Percentiles rank a stretch among this genome's conserved stretches.
phyloP scores from a whole-genome alignment of 2,329 filamentous ascomycete genomes.

The Lasiodiplodia theobromae region DNA sequence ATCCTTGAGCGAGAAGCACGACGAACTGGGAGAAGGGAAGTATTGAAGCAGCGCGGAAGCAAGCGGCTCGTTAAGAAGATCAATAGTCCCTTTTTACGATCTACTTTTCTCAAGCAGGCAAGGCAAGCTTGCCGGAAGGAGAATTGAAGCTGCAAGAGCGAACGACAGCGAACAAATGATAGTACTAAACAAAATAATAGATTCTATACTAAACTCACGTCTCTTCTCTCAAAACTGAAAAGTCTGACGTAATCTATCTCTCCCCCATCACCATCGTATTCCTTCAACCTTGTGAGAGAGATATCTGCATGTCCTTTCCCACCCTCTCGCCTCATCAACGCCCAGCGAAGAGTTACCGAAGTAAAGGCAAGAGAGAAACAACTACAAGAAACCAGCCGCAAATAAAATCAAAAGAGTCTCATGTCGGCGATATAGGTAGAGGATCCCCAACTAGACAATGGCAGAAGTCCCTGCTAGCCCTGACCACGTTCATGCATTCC shows the following conservation, averaged over 20 bases:
- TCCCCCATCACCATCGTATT: not conserved
- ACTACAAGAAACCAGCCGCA: not conserved
- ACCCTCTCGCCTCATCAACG: not conserved
- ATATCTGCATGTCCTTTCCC: not conserved
- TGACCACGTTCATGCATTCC: not conserved
- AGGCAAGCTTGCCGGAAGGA: not conserved
- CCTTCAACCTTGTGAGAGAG: not conserved
- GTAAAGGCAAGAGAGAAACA: not conserved
- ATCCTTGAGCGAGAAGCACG: no score
- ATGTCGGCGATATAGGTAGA: not conserved
- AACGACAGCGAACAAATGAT: not conserved
- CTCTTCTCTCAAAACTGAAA: not conserved
- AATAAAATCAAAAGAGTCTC: not conserved
- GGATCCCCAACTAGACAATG: not conserved
- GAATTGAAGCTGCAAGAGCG: not conserved
- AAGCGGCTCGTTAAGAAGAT: no score
- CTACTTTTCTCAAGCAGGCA: no score
- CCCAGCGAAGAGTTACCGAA: conserved; percentile 8
- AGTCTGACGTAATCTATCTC: not conserved
- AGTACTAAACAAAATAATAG: not conserved
- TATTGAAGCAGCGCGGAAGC: no score
- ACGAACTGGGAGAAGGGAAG: no score
- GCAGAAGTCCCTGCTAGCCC: not conserved
- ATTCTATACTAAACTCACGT: not conserved
- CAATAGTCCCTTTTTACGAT: no score